phyloP scores from a whole-genome alignment of 257 asterid genomes.

The Anisodus tanguticus region DNA sequence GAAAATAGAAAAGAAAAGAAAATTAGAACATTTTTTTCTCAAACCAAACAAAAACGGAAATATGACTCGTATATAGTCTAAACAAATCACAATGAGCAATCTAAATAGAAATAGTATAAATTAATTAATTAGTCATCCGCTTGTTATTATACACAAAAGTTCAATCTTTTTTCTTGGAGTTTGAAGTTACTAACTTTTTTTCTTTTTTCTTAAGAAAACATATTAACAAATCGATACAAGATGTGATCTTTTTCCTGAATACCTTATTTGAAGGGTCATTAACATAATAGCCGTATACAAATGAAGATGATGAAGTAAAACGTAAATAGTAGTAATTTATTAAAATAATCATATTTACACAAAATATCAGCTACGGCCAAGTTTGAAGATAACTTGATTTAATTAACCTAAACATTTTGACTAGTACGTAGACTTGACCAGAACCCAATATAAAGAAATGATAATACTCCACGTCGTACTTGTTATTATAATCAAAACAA shows the following conservation, averaged over 20 bases:
- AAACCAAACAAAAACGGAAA: background rate
- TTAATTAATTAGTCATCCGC: background rate
- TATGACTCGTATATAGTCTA: background rate
- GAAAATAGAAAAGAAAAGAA: background rate
- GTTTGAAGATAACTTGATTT: slow-evolving; percentile 4
- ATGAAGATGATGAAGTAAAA: too few species aligned
- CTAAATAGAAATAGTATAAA: background rate
- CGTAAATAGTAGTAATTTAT: too few species aligned
- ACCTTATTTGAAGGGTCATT: too few species aligned
- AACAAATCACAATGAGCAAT: background rate
- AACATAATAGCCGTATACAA: too few species aligned
- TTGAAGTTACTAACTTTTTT: too few species aligned
- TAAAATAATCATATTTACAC: too few species aligned
- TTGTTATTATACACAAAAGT: background rate
- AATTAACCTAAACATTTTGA: background rate
- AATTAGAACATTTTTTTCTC: background rate
- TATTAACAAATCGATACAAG: too few species aligned
- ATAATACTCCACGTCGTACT: background rate
- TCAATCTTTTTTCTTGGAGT: background rate
- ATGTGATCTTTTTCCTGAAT: too few species aligned
- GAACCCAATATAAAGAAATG: background rate
- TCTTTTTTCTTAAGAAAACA: too few species aligned
- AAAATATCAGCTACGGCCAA: too few species aligned
- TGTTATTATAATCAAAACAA: background rate
- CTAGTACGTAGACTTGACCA: background rate